Evolutionary conservation across 306 rosid species (phyloP).

Genomic region (Vigna angularis): DNA sequence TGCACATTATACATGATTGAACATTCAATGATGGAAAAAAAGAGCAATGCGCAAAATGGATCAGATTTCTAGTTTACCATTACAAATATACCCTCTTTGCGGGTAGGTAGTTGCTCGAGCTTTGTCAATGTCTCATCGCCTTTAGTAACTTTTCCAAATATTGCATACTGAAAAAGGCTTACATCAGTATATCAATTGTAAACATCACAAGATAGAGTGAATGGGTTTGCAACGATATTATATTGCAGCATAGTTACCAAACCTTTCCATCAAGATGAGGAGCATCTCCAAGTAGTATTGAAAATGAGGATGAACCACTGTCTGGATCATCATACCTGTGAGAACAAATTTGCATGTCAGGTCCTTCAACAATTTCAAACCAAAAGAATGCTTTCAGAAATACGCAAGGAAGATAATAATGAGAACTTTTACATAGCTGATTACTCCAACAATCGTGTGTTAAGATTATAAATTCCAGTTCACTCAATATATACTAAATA

Average conservation of each 20-base stretch:
- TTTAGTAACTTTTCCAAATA: conserved; percentile 92
- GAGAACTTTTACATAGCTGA: conserved; percentile 20
- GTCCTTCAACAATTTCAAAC: conserved; percentile 15
- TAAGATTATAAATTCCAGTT: neutral
- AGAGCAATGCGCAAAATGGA: conserved; percentile 34
- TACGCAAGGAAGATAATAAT: conserved; percentile 24
- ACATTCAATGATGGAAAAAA: conserved; percentile 25
- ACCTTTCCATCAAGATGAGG: conserved; percentile 95
- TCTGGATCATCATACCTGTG: conserved; percentile 78
- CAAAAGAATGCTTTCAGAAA: conserved; percentile 26
- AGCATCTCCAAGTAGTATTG: conserved; percentile 87
- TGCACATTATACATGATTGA: conserved; percentile 33
- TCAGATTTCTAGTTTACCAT: conserved; percentile 65
- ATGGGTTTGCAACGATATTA: conserved; percentile 39
- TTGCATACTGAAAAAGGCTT: conserved; percentile 72
- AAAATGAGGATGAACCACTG: conserved; percentile 84
- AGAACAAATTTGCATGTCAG: conserved; percentile 32
- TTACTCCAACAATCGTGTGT: neutral
- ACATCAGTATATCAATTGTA: conserved; percentile 45
- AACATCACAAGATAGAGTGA: conserved; percentile 37
- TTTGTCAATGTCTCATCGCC: conserved; percentile 82
- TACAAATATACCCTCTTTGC: conserved; percentile 84
- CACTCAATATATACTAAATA: conserved; percentile 28
- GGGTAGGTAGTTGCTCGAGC: conserved; percentile 93
- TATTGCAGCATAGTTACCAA: conserved; percentile 37